A percentile compares a stretch with the other conserved stretches of the same genome.
Conservation (phyloP, 208 protist species). For the Acanthamoeba triangularis region DNA sequence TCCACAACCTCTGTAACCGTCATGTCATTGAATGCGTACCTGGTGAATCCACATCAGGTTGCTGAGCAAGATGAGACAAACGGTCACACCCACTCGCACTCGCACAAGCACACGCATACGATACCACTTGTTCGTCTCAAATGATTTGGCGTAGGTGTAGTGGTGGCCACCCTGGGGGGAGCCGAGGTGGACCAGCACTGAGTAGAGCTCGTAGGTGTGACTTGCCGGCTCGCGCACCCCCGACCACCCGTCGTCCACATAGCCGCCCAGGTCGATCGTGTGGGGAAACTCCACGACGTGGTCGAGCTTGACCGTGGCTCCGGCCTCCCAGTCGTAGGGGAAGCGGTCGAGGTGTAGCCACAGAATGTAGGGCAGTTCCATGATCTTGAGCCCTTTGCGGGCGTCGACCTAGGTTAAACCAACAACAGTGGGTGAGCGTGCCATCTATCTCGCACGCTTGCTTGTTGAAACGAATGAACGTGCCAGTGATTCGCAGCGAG, state of each 20-base stretch:
- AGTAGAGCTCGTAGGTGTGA: constrained; percentile 81
- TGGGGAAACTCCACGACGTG: constrained; percentile 57
- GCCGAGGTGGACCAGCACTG: constrained; percentile 82
- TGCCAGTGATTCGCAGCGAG: neutral
- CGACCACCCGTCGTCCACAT: neutral
- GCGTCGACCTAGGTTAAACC: constrained; percentile 75
- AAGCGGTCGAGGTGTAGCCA: constrained; percentile 83
- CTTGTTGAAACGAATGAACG: neutral
- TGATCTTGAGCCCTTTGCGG: constrained; percentile 79
- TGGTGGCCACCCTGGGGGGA: constrained; percentile 78
- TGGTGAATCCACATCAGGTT: neutral
- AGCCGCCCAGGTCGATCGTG: constrained; percentile 55
- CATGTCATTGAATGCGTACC: constrained; percentile 70
- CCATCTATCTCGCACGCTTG: neutral
- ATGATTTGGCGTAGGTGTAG: constrained; percentile 79
- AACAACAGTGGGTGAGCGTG: neutral
- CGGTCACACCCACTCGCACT: neutral
- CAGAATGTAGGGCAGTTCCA: constrained; percentile 78
- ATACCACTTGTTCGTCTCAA: constrained; percentile 79
- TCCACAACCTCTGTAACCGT: neutral
- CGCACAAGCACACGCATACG: neutral
- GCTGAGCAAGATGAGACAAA: neutral
- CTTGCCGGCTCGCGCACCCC: neutral
- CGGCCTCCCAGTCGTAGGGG: constrained; percentile 73
- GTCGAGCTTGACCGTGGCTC: constrained; percentile 82